These are phyloP conservation scores for Colletotrichum australisinense DNA, from an alignment of 2,329 filamentous ascomycete species.

Conservation along the genomic window DNA sequence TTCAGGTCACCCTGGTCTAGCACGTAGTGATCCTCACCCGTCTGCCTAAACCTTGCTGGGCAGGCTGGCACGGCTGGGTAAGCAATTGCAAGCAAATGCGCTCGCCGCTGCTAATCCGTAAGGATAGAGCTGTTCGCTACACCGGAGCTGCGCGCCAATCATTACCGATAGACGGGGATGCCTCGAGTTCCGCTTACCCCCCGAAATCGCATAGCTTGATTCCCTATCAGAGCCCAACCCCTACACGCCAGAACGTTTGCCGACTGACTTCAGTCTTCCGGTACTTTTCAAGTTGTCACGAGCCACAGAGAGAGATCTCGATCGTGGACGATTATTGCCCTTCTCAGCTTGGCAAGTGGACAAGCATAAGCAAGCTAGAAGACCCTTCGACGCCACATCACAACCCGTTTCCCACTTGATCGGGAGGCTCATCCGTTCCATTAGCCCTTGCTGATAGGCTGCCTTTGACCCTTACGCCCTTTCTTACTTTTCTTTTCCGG, in stretches of 20 bases:
- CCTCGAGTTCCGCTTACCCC: background rate
- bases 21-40: too few species aligned
- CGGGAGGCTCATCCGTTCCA: constrained; percentile 14
- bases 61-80: too few species aligned
- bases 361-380: constrained; percentile 13
- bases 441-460: background rate
- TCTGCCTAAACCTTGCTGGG: too few species aligned
- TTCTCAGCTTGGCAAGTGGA: constrained; percentile 26
- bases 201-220: background rate
- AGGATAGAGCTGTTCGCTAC: background rate
- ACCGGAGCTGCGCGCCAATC: background rate
- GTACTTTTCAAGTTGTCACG: background rate
- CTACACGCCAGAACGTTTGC: background rate
- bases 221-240: too few species aligned
- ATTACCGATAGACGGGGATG: background rate
- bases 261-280: background rate
- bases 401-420: constrained; percentile 12
- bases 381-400: constrained; percentile 26
- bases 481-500: background rate
- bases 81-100: too few species aligned
- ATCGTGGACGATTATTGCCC: constrained; percentile 25
- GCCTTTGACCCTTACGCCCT: background rate
- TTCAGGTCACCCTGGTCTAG: too few species aligned
- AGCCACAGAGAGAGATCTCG: constrained; percentile 33
- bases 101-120: too few species aligned